Conservation (phyloP, 352 stramenopile species). For the Phytophthora chlamydospora region DNA sequence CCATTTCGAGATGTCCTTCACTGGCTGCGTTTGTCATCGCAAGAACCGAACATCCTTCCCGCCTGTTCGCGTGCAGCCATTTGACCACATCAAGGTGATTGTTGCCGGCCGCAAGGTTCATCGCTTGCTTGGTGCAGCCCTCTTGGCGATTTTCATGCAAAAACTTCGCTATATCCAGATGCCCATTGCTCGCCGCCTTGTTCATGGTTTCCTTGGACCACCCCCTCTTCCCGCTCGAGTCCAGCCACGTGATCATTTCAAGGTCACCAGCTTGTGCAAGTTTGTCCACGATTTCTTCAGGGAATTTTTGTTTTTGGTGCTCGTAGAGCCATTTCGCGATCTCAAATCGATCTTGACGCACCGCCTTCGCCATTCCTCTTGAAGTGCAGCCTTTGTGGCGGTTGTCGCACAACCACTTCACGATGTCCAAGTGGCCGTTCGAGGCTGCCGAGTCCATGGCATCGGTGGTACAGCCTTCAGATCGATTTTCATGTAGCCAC, state of each 20-base stretch:
- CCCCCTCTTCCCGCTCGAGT: neutral
- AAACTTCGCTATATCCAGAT: constrained; percentile 13
- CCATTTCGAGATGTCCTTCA: constrained; percentile 6
- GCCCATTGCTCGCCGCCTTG: constrained; percentile 2
- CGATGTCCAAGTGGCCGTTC: constrained; percentile 1
- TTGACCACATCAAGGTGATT: constrained; percentile 14
- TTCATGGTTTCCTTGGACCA: constrained; percentile 10
- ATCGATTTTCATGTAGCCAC: constrained; percentile 4
- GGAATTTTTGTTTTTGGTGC: neutral
- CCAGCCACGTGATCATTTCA: constrained; percentile 8
- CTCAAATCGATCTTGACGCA: neutral
- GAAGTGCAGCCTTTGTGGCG: neutral
- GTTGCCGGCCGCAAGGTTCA: constrained; percentile 13
- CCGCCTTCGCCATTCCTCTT: neutral
- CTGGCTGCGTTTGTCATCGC: constrained; percentile 7
- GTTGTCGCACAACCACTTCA: constrained; percentile 5
- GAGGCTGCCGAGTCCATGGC: neutral
- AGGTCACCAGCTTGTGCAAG: neutral
- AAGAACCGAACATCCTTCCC: constrained; percentile 1
- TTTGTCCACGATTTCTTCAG: neutral
- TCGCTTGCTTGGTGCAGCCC: constrained; percentile 12
- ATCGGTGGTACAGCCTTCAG: neutral
- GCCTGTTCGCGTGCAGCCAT: constrained; percentile 7
- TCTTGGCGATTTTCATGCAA: constrained; percentile 17
- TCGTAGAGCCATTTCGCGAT: neutral